These are phyloP conservation scores for Nemania serpens DNA, from an alignment of 2,329 filamentous ascomycete species.

Conservation along the genomic window DNA sequence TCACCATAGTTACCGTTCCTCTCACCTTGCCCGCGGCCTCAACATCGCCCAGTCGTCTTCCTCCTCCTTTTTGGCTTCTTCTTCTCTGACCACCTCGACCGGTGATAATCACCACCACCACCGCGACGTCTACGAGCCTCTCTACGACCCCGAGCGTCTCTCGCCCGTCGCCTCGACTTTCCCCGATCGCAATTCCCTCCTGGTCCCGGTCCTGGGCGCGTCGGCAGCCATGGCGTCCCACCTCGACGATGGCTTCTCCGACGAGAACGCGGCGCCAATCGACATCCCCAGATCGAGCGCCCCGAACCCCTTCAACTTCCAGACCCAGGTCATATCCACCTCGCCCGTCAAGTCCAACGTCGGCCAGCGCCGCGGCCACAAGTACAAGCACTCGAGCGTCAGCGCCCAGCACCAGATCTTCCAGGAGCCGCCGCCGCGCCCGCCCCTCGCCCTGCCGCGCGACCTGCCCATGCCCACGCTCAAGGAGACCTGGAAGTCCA, in stretches of 20 bases:
- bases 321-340: constrained; percentile 78
- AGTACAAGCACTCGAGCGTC: constrained; percentile 96
- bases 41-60: neutral
- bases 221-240: constrained; percentile 34
- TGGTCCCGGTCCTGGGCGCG: constrained; percentile 5
- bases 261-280: constrained; percentile 43
- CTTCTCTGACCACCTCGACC: constrained; percentile 26
- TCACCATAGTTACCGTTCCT: neutral
- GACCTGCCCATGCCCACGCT: constrained; percentile 90
- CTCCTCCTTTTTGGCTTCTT: too few relatives aligned
- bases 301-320: constrained; percentile 89
- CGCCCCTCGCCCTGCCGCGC: constrained; percentile 86
- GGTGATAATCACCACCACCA: constrained; percentile 18
- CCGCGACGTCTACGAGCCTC: constrained; percentile 21
- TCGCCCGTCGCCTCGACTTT: constrained; percentile 41
- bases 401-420: constrained; percentile 91
- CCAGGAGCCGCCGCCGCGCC: constrained; percentile 83
- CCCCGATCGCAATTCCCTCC: constrained; percentile 28
- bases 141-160: constrained; percentile 41
- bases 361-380: constrained; percentile 89
- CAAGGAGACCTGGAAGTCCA: constrained; percentile 84
- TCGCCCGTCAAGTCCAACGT: constrained; percentile 81
- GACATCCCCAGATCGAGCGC: constrained; percentile 41
- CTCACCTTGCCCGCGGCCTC: neutral
- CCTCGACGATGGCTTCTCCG: constrained; percentile 30